Base-by-base conservation (phyloP, 208 protist species). In the Crithidia mellificae region DNA sequence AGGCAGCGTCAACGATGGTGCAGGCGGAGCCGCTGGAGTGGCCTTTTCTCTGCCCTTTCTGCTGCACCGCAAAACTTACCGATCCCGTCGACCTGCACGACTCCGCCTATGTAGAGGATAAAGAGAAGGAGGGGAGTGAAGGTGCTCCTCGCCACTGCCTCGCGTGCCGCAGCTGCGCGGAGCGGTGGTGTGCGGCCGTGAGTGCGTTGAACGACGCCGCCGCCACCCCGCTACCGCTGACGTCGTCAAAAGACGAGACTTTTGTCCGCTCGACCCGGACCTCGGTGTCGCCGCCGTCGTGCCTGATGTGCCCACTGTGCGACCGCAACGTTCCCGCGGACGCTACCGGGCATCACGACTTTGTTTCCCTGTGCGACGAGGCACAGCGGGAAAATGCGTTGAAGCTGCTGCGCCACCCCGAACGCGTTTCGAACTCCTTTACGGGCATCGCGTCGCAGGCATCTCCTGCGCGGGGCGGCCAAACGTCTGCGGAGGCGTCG, bases 1-100 rank as follows among this genome's bases (percentile, higher is more conserved):
- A 27, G 0, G 9, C 32, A 6, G 9, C 27, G 0, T 20, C 43
- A 2, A 22, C 44, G 41, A 12, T 2, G 30, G 2, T 24, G 34
- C 50, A 22, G 0, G 20, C 2, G 7, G 29, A 38, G 11, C 0
- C 38, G 6, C 14, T 6, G 38, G 63, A 61, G 46, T 76, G 63
- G 70, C 14, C 47, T 2, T 76, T 61, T 30, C 14, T 82, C 25
- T 86, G 80, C 50, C 80, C 80, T 7, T 62, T 86, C 17, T 86
- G 80, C 62, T 71, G 56, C 59, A 43, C 68, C 0, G 49, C 67
- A 15, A 54, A 72, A 24, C 66, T 86, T 17, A 32, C 39, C 0
- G 59, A 86, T 39, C 80, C 80, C 11, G 80, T 86, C n/a, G 50
- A 71, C n/a, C 64, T 86, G 25, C 80, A 86, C 47, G 41, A 22